Percentiles rank a stretch among this genome's conserved stretches.
phyloP scores from a whole-genome alignment of 495 filamentous ascomycete genomes.

The Neurospora pannonica region DNA sequence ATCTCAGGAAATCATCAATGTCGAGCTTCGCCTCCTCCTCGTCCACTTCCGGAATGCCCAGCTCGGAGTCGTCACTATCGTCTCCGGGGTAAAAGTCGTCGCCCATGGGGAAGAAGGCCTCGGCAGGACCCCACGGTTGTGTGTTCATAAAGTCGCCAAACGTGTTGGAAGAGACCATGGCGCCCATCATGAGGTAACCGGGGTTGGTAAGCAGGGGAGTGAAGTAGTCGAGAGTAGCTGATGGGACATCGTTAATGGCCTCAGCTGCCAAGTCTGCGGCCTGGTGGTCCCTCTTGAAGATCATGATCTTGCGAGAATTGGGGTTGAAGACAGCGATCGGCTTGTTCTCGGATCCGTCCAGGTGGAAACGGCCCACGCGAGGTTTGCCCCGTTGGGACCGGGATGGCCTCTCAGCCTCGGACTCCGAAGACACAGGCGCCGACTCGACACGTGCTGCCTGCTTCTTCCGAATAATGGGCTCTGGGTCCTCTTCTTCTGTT shows the following conservation, averaged over 20 bases:
- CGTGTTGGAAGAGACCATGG: slow-evolving; percentile 42
- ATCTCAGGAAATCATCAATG: slow-evolving; percentile 64
- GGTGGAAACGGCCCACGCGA: slow-evolving; percentile 46
- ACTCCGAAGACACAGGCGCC: slow-evolving; percentile 32
- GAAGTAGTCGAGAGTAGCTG: slow-evolving; percentile 19
- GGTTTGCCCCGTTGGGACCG: slow-evolving; percentile 31
- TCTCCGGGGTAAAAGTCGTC: slow-evolving; percentile 35
- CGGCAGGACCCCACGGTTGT: slow-evolving; percentile 60
- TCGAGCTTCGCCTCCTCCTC: slow-evolving; percentile 57
- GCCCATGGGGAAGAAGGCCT: slow-evolving; percentile 67
- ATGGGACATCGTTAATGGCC: slow-evolving; percentile 21
- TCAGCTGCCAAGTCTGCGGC: slow-evolving; percentile 33
- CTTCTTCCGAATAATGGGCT: slow-evolving; percentile 46
- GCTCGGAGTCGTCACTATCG: slow-evolving; percentile 22
- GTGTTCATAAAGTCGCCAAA: slow-evolving; percentile 51
- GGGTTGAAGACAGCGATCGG: slow-evolving; percentile 65
- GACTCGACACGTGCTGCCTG: slow-evolving; percentile 31
- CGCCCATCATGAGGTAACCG: slow-evolving; percentile 70
- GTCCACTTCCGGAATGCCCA: slow-evolving; percentile 44
- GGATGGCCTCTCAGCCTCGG: slow-evolving; percentile 31
- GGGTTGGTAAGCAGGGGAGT: slow-evolving; percentile 54
- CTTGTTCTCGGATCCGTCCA: slow-evolving; percentile 48
- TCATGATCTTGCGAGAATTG: slow-evolving; percentile 61
- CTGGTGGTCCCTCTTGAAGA: slow-evolving; percentile 42
- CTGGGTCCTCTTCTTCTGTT: slow-evolving; percentile 70